Evolutionary conservation across 441 rosid genomes (phyloP).

Genomic region (Melianthus villosus): DNA sequence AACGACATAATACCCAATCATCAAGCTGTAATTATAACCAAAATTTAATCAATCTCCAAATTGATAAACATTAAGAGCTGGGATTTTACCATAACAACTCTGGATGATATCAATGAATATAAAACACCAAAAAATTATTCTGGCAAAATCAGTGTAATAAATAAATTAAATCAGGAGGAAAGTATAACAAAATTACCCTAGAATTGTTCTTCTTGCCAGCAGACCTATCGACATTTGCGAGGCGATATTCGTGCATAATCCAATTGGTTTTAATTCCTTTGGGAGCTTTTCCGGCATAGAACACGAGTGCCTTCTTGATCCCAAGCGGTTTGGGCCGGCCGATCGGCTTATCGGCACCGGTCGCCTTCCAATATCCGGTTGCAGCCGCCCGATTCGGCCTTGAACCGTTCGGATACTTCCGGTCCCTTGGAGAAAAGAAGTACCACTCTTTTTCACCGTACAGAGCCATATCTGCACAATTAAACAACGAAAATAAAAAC

Average conservation of each 20-base stretch:
- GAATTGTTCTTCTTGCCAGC: slow-evolving; percentile 43
- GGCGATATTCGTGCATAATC: slow-evolving; percentile 96
- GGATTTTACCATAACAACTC: too few relatives aligned
- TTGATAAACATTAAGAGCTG: background rate
- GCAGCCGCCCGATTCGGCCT: slow-evolving; percentile 90
- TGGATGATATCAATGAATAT: too few relatives aligned
- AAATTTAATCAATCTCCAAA: background rate
- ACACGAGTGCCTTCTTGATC: slow-evolving; percentile 81
- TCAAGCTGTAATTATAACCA: slow-evolving; percentile 35
- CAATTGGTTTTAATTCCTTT: slow-evolving; percentile 93
- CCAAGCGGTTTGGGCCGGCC: slow-evolving; percentile 80
- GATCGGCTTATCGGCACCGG: slow-evolving; percentile 80
- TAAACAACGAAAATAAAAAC: background rate
- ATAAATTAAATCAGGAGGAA: background rate
- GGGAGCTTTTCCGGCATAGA: slow-evolving; percentile 79
- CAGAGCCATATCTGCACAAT: slow-evolving; percentile 48
- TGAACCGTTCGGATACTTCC: slow-evolving; percentile 90
- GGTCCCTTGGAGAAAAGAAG: slow-evolving; percentile 76
- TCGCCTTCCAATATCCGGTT: slow-evolving; percentile 94
- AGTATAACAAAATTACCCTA: slow-evolving; percentile 24
- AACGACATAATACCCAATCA: slow-evolving; percentile 91
- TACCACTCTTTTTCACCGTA: slow-evolving; percentile 97
- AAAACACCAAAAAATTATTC: too few relatives aligned
- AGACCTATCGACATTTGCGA: slow-evolving; percentile 33
- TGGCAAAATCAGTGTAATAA: background rate